These are phyloP conservation scores for Stagonosporopsis vannaccii DNA, from an alignment of 2,329 filamentous ascomycete genomes.

Conservation along the genomic window DNA sequence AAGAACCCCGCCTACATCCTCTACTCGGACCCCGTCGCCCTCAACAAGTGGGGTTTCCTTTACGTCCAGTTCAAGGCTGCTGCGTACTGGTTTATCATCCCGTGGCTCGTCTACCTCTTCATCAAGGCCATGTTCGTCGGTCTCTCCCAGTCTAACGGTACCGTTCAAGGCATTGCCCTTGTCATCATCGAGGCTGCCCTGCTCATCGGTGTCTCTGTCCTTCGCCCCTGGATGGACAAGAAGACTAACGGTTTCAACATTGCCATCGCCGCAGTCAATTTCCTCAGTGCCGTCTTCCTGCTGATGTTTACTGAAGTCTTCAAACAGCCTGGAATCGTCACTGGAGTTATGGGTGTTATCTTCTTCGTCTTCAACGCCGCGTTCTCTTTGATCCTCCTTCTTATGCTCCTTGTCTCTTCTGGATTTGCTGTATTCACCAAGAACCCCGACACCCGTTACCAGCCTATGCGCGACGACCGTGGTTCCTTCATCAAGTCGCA, in stretches of 20 bases:
- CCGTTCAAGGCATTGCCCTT: constrained; percentile 80
- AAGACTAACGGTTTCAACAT: constrained; percentile 98
- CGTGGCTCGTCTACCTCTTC: constrained; percentile 78
- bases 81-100: constrained; percentile 93
- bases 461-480: constrained; percentile 95
- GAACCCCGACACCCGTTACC: constrained; percentile 93
- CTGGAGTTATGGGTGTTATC: constrained; percentile 85
- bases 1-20: constrained; percentile 97
- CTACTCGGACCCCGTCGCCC: constrained; percentile 89
- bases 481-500: constrained; percentile 98
- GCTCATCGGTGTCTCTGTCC: constrained; percentile 77
- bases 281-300: constrained; percentile 87
- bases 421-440: constrained; percentile 84
- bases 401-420: constrained; percentile 81
- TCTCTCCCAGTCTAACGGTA: constrained; percentile 73
- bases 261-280: constrained; percentile 86
- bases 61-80: constrained; percentile 97
- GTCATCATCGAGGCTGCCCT: constrained; percentile 82
- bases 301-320: constrained; percentile 89
- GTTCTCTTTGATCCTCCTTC: constrained; percentile 80
- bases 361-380: constrained; percentile 88
- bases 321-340: constrained; percentile 80
- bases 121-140: constrained; percentile 90
- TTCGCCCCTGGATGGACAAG: constrained; percentile 98
- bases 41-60: constrained; percentile 98